phyloP scores from a whole-genome alignment of 768 basidiomycete species.

The Rhodosporidiobolus sp. region DNA sequence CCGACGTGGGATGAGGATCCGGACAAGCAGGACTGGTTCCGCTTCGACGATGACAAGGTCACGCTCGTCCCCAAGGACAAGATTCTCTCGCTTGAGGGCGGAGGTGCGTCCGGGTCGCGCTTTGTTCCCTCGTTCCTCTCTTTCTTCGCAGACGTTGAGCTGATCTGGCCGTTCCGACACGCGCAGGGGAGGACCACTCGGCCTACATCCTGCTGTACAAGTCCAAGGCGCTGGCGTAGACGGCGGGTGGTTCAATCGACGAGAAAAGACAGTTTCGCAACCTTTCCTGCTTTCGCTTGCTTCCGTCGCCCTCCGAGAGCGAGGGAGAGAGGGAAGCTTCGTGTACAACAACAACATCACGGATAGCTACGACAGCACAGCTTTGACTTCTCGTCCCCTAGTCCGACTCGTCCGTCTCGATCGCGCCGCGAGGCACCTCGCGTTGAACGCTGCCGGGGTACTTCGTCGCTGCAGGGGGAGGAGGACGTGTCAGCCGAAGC shows the following conservation, averaged over 20 bases:
- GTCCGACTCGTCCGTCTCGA: constrained; percentile 2
- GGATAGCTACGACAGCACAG: neutral
- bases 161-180: neutral
- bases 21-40: constrained; percentile 68
- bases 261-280: no score
- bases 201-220: constrained; percentile 87
- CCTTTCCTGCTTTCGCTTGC: neutral
- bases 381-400: neutral
- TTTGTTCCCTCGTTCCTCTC: neutral
- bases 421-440: no score
- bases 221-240: constrained; percentile 44
- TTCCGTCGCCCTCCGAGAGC: no score
- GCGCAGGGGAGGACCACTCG: constrained; percentile 65
- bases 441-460: neutral
- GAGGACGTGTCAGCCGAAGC: neutral
- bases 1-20: constrained; percentile 57
- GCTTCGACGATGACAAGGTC: constrained; percentile 93
- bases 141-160: neutral
- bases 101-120: constrained; percentile 53
- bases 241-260: neutral
- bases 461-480: neutral
- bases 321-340: neutral
- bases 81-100: constrained; percentile 78
- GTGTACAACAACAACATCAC: neutral
- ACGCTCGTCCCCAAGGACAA: constrained; percentile 81